Evolutionary conservation across 768 basidiomycete species (phyloP), one percentile per base, ranked within the genome.

Genomic region (Termitomyces heimii): DNA sequence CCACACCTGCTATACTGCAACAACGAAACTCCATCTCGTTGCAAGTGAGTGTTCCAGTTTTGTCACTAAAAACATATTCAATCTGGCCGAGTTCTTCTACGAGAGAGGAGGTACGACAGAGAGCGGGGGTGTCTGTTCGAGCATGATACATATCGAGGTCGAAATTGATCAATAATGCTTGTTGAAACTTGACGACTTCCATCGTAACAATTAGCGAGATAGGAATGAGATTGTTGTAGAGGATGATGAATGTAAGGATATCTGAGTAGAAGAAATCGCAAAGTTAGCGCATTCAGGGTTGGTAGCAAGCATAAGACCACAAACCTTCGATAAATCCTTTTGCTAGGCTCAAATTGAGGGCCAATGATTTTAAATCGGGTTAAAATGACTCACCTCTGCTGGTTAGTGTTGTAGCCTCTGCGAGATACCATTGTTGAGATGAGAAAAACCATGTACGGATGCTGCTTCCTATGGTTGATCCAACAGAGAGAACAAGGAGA

Each of bases 171-270:
- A 98, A 81, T 35, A 92, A 89, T 1, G 97, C 95, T 74, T 98
- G 97, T 70, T 97, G 94, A 67, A 89, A 98, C 70, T 98, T 98
- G 75, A 99, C 97, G 34, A 98, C 90, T 76, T 99, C 97, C 89
- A 98, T 98, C 4, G 97, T 98, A 64, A 99, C 97, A 65, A 98
- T 96, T 63, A 99, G 86, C 55, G 96, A 98, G 66, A 99, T 99
- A 4, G 96, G 96, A 59, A 99, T 98, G 64, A 99, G 81, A 75
- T 98, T 99, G 77, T 98, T 98, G 79, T 98, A 98, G 40, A 98
- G 80, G 71, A 99, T 96, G 72, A 98, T 92, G 77, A 98, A 99
- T 10, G 97, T 98, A 39, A 99, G 80, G 56, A 98, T 93, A 70
- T 99, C 96, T 92, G 63, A 37, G 42, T 24, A 18, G 20, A 54